Base-by-base conservation (phyloP, 768 basidiomycete species). In the Fomitopsis serialis region DNA sequence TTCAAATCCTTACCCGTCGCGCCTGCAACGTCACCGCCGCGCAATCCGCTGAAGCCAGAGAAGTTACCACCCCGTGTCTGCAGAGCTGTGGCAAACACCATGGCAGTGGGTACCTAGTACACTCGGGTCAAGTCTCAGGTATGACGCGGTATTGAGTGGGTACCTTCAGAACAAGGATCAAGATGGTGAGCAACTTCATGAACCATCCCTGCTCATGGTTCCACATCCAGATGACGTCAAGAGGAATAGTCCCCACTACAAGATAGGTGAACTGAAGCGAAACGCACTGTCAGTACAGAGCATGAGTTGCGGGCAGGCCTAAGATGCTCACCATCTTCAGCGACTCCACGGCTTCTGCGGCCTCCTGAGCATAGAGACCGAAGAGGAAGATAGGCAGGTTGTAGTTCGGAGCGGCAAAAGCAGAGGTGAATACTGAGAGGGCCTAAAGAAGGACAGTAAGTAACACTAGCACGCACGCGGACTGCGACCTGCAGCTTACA, bases 311-410 rank as follows among this genome's bases (percentile, higher is more conserved):
- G n/a, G n/a, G n/a, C n/a, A n/a, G n/a, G n/a, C n/a, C n/a, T n/a
- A n/a, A n/a, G n/a, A n/a, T 9, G 53, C 77, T 56, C 60, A 89
- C 90, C 45, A 74, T 72, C 62, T 83, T 84, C 61, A 89, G 66
- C 4, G 87, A 84, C 56, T 84, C 81, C 5, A 74, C 59, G 0
- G 80, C 80, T 46, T 90, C 89, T 9, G 72, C 70, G 52, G 75
- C 80, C 61, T 92, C 90, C 61, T 87, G 84, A 0, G 78, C 83
- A 66, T 89, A 84, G 1, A 73, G 70, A 0, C 91, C 91, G 56
- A 91, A 92, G 23, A 93, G 75, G 58, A 90, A 86, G 49, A 93
- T 74, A n/a, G 91, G 83, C 21, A 93, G 73, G 64, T 93, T 93
- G 67, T 93, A 93, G 1, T 75, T 64, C 1, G 89, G 87, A 0